phyloP scores from a whole-genome alignment of 306 rosid genomes.

The Lathyrus oleraceus region DNA sequence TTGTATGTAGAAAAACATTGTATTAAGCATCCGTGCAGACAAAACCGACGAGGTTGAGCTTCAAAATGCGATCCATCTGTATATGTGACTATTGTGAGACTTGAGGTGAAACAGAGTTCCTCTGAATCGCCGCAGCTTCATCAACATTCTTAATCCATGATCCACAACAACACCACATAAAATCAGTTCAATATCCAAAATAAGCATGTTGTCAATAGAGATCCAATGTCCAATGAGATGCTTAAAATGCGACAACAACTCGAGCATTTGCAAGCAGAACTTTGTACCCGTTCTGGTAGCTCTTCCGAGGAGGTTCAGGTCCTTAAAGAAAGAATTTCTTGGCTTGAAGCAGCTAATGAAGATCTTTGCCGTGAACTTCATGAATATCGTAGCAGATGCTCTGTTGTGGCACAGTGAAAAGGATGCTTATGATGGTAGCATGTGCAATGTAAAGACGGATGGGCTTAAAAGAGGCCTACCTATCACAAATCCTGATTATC shows the following conservation, averaged over 20 bases:
- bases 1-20: too few relatives aligned
- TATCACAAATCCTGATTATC: conserved; percentile 68
- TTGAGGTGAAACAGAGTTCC: too few relatives aligned
- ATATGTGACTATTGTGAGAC: too few relatives aligned
- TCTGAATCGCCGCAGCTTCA: too few relatives aligned
- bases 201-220: conserved; percentile 96
- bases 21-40: too few relatives aligned
- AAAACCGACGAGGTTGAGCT: too few relatives aligned
- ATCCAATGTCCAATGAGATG: conserved; percentile 93
- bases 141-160: too few relatives aligned
- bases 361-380: conserved; percentile 91
- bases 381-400: conserved; percentile 72
- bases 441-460: conserved; percentile 64
- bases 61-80: too few relatives aligned
- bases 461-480: conserved; percentile 85
- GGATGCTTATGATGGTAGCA: conserved; percentile 60
- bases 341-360: conserved; percentile 97
- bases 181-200: too few relatives aligned
- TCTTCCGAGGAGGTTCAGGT: conserved; percentile 87
- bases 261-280: conserved; percentile 92
- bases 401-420: conserved; percentile 61
- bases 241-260: conserved; percentile 94
- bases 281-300: conserved; percentile 89
- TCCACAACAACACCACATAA: too few relatives aligned
- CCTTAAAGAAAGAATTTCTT: conserved; percentile 89